A percentile compares a stretch with the other conserved stretches of the same genome.
Conservation (phyloP, 2,329 filamentous ascomycete genomes). For the Colletotrichum ledebouriae region DNA sequence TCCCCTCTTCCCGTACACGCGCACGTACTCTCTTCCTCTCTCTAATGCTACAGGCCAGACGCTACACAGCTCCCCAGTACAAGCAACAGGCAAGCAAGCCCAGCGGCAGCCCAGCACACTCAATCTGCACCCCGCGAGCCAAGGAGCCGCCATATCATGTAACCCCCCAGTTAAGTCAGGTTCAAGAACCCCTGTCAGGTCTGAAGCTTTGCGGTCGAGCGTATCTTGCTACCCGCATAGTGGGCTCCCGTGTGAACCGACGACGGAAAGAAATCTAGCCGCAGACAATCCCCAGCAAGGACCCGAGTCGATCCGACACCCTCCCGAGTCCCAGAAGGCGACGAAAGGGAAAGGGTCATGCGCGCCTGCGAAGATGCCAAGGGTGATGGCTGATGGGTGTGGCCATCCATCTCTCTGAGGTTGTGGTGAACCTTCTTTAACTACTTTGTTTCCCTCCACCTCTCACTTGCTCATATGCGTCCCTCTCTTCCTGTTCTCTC, state of each 20-base stretch:
- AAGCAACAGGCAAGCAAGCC: not conserved
- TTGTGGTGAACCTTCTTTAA: constrained; percentile 39
- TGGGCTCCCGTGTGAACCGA: constrained; percentile 41
- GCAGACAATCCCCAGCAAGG: constrained; percentile 42
- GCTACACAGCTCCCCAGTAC: no score
- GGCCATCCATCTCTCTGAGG: constrained; percentile 10
- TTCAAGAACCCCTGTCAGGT: constrained; percentile 33
- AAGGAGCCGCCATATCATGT: constrained; percentile 14
- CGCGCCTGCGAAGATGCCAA: constrained; percentile 27
- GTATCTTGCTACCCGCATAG: constrained; percentile 42
- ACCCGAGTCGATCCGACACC: constrained; percentile 40
- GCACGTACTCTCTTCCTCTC: constrained; percentile 6
- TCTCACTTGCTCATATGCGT: constrained; percentile 45
- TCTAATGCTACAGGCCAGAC: no score
- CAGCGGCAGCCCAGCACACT: constrained; percentile 8
- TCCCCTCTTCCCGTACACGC: constrained; percentile 30
- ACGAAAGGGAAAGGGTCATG: constrained; percentile 34
- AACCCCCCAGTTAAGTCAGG: constrained; percentile 1
- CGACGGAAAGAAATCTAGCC: constrained; percentile 44
- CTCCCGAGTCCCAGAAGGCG: constrained; percentile 30
- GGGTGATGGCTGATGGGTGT: constrained; percentile 7
- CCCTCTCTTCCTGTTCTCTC: constrained; percentile 43
- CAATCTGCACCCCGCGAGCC: no score
- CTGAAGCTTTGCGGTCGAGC: constrained; percentile 43
- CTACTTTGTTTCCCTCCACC: constrained; percentile 41